Evolutionary conservation across 441 rosid genomes (phyloP), one percentile per base, ranked within the genome.

Genomic region (Kokia cookei): DNA sequence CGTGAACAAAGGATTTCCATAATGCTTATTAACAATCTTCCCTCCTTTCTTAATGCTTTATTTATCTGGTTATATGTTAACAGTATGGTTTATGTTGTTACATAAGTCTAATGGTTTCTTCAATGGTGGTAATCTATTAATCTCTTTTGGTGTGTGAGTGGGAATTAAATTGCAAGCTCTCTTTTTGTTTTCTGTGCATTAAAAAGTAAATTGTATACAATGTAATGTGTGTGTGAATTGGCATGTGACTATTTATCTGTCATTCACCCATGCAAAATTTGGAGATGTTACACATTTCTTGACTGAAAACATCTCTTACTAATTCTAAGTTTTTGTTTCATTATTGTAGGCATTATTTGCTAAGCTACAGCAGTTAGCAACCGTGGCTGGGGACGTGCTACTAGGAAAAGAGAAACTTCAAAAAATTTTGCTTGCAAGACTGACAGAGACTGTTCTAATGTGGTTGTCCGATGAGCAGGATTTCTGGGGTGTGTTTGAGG

Each of bases 391-490:
- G 45, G 98, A 95, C 82, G 95, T 95, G 70, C 84, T 95, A 60
- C 88, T 84, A 54, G 98, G 95, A 58, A 95, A 85, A 86, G 99
- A 93, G 78, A 95, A 91, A 78, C 83, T 95, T 78, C 99, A 95
- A 79, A 95, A 95, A 82, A 82, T 85, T 81, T 82, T 95, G 81
- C 95, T 95, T 24, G 98, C 99, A 32, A 90, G 98, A 83, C 83
- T 95, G 72, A 95, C 99, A 0, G 99, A 95, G 82, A 95, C 98
- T 11, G 97, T 95, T 71, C 82, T 95, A 58, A 95, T 95, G 79
- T 95, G 99, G 99, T 80, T 95, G 76, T 90, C 97, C 14, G 85
- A 93, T 72, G 99, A 95, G 80, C 93, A 93, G 68, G 97, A 95
- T 65, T 95, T 93, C 82, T 95, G 99, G 99, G 86, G 90, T 59